A percentile compares a stretch with the other conserved stretches of the same genome.
Evolutionary conservation across 345 rosid genomes (phyloP).

Genomic region (Odontarrhena argentea): DNA sequence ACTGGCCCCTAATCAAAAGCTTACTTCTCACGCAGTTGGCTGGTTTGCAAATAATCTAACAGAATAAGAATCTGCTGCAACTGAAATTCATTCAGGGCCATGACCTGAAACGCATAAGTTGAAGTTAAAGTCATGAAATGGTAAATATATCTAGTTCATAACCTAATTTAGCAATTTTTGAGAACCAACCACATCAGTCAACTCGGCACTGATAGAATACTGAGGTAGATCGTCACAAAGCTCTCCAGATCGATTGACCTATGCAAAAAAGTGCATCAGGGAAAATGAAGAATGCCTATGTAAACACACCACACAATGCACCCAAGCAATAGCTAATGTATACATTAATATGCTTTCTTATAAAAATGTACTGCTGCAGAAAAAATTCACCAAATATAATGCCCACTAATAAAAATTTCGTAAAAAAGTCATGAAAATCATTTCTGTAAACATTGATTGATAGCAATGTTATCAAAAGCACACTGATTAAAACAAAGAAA

Average conservation of each 20-base stretch:
- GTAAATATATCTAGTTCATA: constrained; percentile 14
- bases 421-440: constrained; percentile 14
- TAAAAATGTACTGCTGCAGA: not conserved
- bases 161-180: not conserved
- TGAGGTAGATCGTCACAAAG: constrained; percentile 71
- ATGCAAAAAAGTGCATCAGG: constrained; percentile 20
- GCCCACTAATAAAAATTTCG: not conserved
- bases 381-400: not conserved
- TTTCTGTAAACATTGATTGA: constrained; percentile 24
- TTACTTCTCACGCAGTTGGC: constrained; percentile 81
- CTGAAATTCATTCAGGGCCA: constrained; percentile 72
- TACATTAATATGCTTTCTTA: constrained; percentile 13
- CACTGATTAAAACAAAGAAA: constrained; percentile 6
- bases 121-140: constrained; percentile 21
- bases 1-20: constrained; percentile 31
- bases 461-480: constrained; percentile 16
- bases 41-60: constrained; percentile 67
- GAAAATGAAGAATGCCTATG: constrained; percentile 3
- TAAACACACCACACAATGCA: constrained; percentile 20
- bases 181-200: constrained; percentile 67
- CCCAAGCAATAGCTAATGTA: constrained; percentile 15
- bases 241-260: constrained; percentile 82
- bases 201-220: constrained; percentile 68
- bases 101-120: constrained; percentile 45
- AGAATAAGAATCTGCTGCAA: constrained; percentile 69